Evolutionary conservation across 2,329 filamentous ascomycete species (phyloP).

Genomic region (Phialocephala sp.): DNA sequence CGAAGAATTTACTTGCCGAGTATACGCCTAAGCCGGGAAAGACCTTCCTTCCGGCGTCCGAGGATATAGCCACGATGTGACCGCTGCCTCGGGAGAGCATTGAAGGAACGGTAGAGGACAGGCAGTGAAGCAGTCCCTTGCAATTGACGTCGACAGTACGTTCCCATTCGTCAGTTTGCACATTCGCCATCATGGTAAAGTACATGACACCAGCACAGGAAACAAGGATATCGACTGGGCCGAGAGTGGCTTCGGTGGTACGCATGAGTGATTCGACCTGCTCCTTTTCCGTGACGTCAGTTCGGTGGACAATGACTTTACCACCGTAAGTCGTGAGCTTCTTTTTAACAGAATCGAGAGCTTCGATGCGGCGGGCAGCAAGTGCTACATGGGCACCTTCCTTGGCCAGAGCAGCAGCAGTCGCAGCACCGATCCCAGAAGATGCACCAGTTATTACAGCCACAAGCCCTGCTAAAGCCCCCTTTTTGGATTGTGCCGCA

Average conservation of each 20-base stretch:
- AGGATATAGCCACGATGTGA: slow-evolving; percentile 82
- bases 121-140: slow-evolving; percentile 78
- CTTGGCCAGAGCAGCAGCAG: slow-evolving; percentile 69
- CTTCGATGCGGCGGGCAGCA: slow-evolving; percentile 72
- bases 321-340: slow-evolving; percentile 61
- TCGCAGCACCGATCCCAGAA: slow-evolving; percentile 79
- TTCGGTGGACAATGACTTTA: slow-evolving; percentile 71
- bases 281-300: slow-evolving; percentile 71
- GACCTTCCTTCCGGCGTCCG: slow-evolving; percentile 80
- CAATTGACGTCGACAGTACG: slow-evolving; percentile 85
- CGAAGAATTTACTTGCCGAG: slow-evolving; percentile 84
- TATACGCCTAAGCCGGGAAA: slow-evolving; percentile 84
- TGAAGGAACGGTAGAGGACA: slow-evolving; percentile 70
- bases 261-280: slow-evolving; percentile 71
- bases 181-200: slow-evolving; percentile 85
- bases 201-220: slow-evolving; percentile 87
- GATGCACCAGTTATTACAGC: slow-evolving; percentile 81
- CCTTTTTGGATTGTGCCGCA: slow-evolving; percentile 52
- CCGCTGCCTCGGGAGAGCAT: slow-evolving; percentile 74
- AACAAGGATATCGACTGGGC: slow-evolving; percentile 78
- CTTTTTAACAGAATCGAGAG: slow-evolving; percentile 69
- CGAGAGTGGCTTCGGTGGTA: slow-evolving; percentile 65
- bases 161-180: slow-evolving; percentile 76
- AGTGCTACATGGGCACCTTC: slow-evolving; percentile 76
- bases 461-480: slow-evolving; percentile 70